phyloP scores from a whole-genome alignment of 1,284 basidiomycete genomes.

The Fomitiporia mediterranea region DNA sequence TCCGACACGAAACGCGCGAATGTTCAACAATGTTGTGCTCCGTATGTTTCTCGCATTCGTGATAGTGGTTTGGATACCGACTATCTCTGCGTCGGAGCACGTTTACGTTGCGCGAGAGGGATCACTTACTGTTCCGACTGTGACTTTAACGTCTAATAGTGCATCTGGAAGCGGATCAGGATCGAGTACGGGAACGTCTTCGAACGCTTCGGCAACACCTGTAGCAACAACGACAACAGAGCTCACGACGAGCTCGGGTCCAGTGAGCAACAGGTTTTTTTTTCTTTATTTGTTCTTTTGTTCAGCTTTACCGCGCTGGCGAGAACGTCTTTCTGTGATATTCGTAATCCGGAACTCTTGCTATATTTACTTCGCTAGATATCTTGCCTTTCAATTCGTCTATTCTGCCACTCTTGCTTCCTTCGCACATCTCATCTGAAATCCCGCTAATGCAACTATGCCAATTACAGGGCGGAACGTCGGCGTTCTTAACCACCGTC shows the following conservation, averaged over 20 bases:
- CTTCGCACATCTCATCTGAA: neutral
- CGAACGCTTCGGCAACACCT: constrained; percentile 1
- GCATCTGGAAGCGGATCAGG: neutral
- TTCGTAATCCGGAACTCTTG: neutral
- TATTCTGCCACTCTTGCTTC: neutral
- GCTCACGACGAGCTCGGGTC: constrained; percentile 18
- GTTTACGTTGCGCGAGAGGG: constrained; percentile 6
- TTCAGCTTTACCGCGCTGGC: neutral
- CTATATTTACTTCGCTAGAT: too few relatives aligned
- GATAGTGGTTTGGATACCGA: neutral
- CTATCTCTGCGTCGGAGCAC: neutral
- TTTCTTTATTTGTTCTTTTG: neutral
- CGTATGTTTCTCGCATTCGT: neutral
- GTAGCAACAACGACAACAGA: constrained; percentile 13
- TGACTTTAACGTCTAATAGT: neutral
- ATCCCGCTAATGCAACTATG: too few relatives aligned
- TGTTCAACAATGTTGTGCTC: neutral
- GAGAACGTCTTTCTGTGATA: neutral
- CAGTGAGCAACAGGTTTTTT: constrained; percentile 2
- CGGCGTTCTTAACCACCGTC: constrained; percentile 14
- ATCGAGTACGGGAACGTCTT: neutral
- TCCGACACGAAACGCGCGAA: neutral
- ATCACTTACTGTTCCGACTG: constrained; percentile 13
- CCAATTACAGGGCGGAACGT: constrained; percentile 10
- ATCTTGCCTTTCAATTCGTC: neutral